A percentile compares a stretch with the other conserved stretches of the same genome.
Conservation (phyloP, 1,284 basidiomycete species). For the Schizophyllum amplum region DNA sequence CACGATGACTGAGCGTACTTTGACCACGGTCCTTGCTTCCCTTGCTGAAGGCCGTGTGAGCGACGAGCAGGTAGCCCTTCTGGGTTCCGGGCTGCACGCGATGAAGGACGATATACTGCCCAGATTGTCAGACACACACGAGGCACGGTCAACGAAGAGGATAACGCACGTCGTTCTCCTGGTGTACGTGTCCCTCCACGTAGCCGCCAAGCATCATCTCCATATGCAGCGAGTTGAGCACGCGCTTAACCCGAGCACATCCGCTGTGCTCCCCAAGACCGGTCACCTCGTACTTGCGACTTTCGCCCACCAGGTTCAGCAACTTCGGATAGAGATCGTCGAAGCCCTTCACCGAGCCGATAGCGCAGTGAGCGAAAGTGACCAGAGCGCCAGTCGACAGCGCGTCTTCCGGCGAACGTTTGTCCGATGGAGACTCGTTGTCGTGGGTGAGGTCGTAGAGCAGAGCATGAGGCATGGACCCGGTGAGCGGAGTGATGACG, state of each 20-base stretch:
- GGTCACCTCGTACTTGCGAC: conserved; percentile 64
- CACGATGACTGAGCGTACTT: conserved; percentile 36
- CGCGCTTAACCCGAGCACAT: conserved; percentile 75
- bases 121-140: conserved; percentile 1
- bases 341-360: conserved; percentile 91
- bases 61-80: conserved; percentile 85
- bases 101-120: conserved; percentile 84
- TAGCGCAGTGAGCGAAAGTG: conserved; percentile 79
- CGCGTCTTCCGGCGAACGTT: conserved; percentile 87
- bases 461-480: conserved; percentile 83
- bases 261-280: conserved; percentile 49
- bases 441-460: conserved; percentile 95
- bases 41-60: conserved; percentile 83
- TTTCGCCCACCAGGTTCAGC: conserved; percentile 80
- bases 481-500: conserved; percentile 70
- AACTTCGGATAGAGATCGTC: conserved; percentile 94
- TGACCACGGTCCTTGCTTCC: conserved; percentile 72
- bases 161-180: conserved; percentile 80
- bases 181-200: conserved; percentile 89
- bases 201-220: conserved; percentile 83
- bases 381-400: conserved; percentile 87
- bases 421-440: conserved; percentile 85
- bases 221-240: conserved; percentile 80
- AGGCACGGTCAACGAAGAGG: neutral
- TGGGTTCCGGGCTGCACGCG: conserved; percentile 87